Percentiles rank a stretch among this genome's conserved stretches.
phyloP scores from a whole-genome alignment of 768 basidiomycete species.

The Hysterangium stoloniferum region DNA sequence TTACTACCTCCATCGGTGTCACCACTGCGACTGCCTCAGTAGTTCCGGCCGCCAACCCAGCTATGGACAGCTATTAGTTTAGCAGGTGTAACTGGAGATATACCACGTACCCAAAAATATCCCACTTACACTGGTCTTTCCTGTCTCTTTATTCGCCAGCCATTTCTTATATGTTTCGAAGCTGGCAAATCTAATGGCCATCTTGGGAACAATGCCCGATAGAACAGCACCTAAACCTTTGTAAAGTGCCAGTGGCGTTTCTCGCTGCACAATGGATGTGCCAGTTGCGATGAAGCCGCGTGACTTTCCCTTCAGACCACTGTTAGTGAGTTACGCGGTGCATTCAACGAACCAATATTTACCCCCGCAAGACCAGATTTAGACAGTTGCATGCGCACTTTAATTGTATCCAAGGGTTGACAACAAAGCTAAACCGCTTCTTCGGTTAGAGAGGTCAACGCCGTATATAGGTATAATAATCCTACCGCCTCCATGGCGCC shows the following conservation, averaged over 20 bases:
- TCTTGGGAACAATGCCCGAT: slow-evolving; percentile 96
- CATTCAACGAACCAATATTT: slow-evolving; percentile 28
- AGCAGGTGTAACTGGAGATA: not conserved
- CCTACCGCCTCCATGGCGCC: slow-evolving; percentile 89
- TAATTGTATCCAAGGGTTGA: slow-evolving; percentile 97
- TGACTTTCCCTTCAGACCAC: slow-evolving; percentile 63
- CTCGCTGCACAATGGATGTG: slow-evolving; percentile 74
- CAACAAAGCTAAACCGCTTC: slow-evolving; percentile 50
- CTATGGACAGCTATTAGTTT: slow-evolving; percentile 34
- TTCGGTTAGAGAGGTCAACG: too few species aligned
- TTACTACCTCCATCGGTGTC: slow-evolving; percentile 98
- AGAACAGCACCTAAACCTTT: slow-evolving; percentile 97
- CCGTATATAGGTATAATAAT: too few species aligned
- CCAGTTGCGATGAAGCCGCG: slow-evolving; percentile 92
- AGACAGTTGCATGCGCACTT: slow-evolving; percentile 99
- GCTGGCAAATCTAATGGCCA: slow-evolving; percentile 97
- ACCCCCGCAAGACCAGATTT: slow-evolving; percentile 76
- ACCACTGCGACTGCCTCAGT: slow-evolving; percentile 93
- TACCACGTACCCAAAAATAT: slow-evolving; percentile 78
- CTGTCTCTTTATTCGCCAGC: slow-evolving; percentile 69
- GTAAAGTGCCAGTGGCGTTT: slow-evolving; percentile 93
- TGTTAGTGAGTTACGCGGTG: not conserved
- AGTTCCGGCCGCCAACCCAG: slow-evolving; percentile 91
- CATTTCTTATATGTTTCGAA: slow-evolving; percentile 91
- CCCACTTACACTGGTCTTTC: slow-evolving; percentile 66